Conservation (phyloP, 2,329 filamentous ascomycete genomes). For the Neofusicoccum umdonicola region DNA sequence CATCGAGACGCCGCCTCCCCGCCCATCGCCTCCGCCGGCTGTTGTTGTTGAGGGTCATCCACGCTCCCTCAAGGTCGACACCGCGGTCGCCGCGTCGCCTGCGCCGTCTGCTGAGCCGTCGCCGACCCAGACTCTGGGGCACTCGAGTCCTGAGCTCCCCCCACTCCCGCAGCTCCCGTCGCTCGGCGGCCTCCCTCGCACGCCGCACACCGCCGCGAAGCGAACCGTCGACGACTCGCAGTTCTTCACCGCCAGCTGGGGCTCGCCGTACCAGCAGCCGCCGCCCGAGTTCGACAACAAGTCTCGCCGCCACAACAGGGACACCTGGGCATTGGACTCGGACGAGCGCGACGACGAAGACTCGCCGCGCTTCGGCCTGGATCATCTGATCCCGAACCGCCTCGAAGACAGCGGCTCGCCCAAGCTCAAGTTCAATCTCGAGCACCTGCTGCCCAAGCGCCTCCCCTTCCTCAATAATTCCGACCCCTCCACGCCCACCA, state of each 20-base stretch:
- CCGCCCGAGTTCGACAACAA: constrained; percentile 43
- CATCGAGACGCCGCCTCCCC: constrained; percentile 29
- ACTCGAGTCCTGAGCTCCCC: constrained; percentile 43
- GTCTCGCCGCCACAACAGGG: constrained; percentile 23
- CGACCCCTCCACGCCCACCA: constrained; percentile 18
- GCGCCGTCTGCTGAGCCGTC: constrained; percentile 39
- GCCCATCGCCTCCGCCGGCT: constrained; percentile 36
- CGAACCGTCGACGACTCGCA: constrained; percentile 47
- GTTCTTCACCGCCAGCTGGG: constrained; percentile 80
- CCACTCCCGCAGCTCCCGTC: constrained; percentile 34
- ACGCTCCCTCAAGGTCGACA: constrained; percentile 26
- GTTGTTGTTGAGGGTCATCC: constrained; percentile 26
- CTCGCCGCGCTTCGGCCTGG: constrained; percentile 33
- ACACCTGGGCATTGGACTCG: constrained; percentile 26
- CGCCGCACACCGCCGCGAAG: constrained; percentile 35
- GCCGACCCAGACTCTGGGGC: constrained; percentile 39
- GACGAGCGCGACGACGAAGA: constrained; percentile 19
- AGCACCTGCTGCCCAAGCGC: constrained; percentile 33
- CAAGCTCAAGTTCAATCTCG: constrained; percentile 38
- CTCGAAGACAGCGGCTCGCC: constrained; percentile 30
- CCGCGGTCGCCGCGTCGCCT: constrained; percentile 33
- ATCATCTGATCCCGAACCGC: constrained; percentile 39
- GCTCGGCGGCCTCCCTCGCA: constrained; percentile 32
- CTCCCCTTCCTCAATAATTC: constrained; percentile 17
- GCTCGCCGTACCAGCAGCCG: constrained; percentile 78